A percentile compares a stretch with the other conserved stretches of the same genome.
Conservation (phyloP, 73 alveolate species). For the Paramecium octaurelia region DNA sequence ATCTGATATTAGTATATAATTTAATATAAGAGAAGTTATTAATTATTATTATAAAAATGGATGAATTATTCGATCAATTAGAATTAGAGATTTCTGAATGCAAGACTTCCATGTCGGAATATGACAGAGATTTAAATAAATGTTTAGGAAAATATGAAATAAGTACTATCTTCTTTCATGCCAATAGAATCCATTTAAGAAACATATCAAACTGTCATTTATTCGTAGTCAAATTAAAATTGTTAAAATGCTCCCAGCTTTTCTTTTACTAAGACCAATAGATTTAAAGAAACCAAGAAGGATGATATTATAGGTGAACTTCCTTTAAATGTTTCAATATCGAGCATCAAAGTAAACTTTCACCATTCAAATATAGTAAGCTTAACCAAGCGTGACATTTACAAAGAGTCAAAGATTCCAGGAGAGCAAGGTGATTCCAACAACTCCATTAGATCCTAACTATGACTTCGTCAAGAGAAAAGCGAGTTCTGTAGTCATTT, state of each 20-base stretch:
- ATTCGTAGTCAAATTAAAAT: not conserved
- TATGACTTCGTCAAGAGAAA: constrained; percentile 53
- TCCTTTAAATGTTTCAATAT: constrained; percentile 6
- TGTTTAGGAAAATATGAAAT: not conserved
- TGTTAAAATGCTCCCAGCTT: not conserved
- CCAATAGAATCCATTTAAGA: not conserved
- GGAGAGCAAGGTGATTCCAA: not conserved
- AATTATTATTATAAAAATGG: not conserved
- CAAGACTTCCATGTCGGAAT: not conserved
- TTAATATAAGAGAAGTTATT: not conserved
- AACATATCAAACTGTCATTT: not conserved
- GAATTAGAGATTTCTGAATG: not conserved
- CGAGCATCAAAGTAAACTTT: not conserved
- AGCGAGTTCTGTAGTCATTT: not conserved
- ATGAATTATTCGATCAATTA: not conserved
- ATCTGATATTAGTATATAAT: not conserved
- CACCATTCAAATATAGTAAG: not conserved
- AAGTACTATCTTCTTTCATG: not conserved
- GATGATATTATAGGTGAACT: not conserved
- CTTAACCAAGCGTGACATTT: constrained; percentile 14
- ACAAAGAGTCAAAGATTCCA: constrained; percentile 10
- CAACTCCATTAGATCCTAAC: constrained; percentile 43
- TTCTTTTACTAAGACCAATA: not conserved
- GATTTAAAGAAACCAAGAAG: not conserved
- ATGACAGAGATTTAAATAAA: not conserved